Base-by-base conservation (phyloP, 2,329 filamentous ascomycete species). In the Colletotrichum gigasporum region DNA sequence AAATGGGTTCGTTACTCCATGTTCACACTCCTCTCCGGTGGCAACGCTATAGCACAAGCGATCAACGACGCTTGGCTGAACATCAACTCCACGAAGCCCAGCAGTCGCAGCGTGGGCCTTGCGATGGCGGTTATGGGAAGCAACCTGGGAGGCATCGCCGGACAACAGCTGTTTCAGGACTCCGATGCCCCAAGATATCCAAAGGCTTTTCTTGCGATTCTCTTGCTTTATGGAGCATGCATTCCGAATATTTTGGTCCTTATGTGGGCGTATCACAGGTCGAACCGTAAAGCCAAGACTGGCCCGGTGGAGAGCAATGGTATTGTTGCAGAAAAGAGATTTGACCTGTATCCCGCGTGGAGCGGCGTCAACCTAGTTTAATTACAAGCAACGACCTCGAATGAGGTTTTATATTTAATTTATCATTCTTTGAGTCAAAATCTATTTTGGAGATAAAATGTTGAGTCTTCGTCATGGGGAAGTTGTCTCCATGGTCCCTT, bases 241-340 rank as follows among this genome's bases (percentile, higher is more conserved):
- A 65, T 73, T 5, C 70, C 67, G 0, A 65, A 69, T 2, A 69
- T 66, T 5, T 10, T 63, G 18, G n/a, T 48, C 0, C 56, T 71
- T 0, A 71, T 72, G 66, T 67, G 65, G 34, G 42, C 69, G 2
- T 73, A 73, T 14, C 65, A 65, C 68, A 35, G 57, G 14, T 57
- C 61, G 22, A 73, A 73, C 2, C 70, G 61, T 50, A 71, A 39
- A 24, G 16, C 28, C 5, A n/a, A 41, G 16, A 39, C 7, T 5
- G 26, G 16, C 10, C n/a, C 26, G 0, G 14, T 11, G 16, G 37
- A 44, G 11, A 12, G 41, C 50, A 41, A 53, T 22, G 35, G 35
- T 22, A 24, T 28, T 41, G 35, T 53, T 5, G 12, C 2, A 7
- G 50, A 53, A 3, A 52, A 28, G 50, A 32, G 50, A 20, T 52